Evolutionary conservation across 306 rosid genomes (phyloP), one percentile per base, ranked within the genome.

Genomic region (Dalbergia oliveri): DNA sequence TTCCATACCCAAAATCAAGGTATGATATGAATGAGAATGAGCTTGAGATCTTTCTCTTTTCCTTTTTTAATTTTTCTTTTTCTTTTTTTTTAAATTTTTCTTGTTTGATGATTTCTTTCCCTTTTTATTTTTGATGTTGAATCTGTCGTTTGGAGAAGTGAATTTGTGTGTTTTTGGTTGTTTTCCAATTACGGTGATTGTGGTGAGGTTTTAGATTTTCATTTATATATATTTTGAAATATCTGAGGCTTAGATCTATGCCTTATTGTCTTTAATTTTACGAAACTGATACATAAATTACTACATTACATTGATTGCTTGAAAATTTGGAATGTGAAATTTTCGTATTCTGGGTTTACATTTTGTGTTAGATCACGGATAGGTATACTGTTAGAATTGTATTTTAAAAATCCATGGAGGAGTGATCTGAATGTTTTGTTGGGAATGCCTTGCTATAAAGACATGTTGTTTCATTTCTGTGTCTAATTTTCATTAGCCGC

Each of bases 1-100:
- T 57, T 69, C 77, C 86, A 86, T 96, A 71, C 87, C 97, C 64
- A 86, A 75, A 45, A 96, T 96, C 58, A 86, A 91, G 94, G 99
- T 93, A 54, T 51, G 1, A 51, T 51, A 47, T 47, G 53, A 50
- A 69, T 3, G 9, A n/a, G 14, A 33, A 16, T 37, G 12, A 37
- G 33, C 70, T 60, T 73, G 12, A 37, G 23, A 73, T 60, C 78
- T 69, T 72, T 72, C 13, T 54, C 16, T 63, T 31, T 23, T 2
- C 3, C 11, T 39, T 34, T 8, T 11, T n/a, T n/a, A n/a, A n/a
- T n/a, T 45, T 41, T 75, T 66, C 1, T 21, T 21, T 21, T 21
- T 21, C 0, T 0, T 21, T 21, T 21, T 21, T 21, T 21, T 26
- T 26, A 0, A 26, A 26, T 26, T 26, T 26, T 26, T 26, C 31